Evolutionary conservation across 176 grass and related monocot genomes (phyloP), one percentile per base, ranked within the genome.

Genomic region (Cymbopogon citratus): DNA sequence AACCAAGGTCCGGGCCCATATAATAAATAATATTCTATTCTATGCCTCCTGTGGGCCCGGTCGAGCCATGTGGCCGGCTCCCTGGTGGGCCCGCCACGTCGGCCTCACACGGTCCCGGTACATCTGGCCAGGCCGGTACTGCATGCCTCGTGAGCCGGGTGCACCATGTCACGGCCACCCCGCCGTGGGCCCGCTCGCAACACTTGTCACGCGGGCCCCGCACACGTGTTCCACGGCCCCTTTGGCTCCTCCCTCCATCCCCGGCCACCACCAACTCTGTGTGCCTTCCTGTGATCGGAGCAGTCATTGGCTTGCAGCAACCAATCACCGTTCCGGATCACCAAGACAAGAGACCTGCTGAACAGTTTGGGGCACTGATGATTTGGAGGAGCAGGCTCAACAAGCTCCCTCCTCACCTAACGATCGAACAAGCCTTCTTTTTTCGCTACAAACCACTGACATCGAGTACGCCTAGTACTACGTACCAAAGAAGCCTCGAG

Each of bases 171-270:
- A 80, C 13, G 28, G 3, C 44, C 5, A 1, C 48, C 1, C 48
- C 51, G n/a, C 26, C 7, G 39, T 78, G 74, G 83, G 52, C 21
- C 66, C 18, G 1, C 9, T 10, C 0, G 43, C 5, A 5, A 33
- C 44, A 56, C 34, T 40, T 54, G 45, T 43, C 24, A 40, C 0
- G 12, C 11, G 7, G 67, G 84, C 9, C 61, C 69, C 69, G 44
- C 85, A 36, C 78, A 75, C 62, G 85, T 75, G 57, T 67, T 57
- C 12, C 44, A 3, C 34, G 74, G 5, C 5, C 36, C 66, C n/a
- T 7, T 11, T 23, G 34, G 54, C 34, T 43, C 34, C 4, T 0
- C 40, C 26, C 2, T 57, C 52, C 21, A 6, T 19, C 7, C 28
- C 12, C 2, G 62, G 49, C 29, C 62, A 5, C 26, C 71, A n/a